Evolutionary conservation across 148 eudicot species (phyloP), one percentile per base, ranked within the genome.

Genomic region (Tetragonia tetragonoides): DNA sequence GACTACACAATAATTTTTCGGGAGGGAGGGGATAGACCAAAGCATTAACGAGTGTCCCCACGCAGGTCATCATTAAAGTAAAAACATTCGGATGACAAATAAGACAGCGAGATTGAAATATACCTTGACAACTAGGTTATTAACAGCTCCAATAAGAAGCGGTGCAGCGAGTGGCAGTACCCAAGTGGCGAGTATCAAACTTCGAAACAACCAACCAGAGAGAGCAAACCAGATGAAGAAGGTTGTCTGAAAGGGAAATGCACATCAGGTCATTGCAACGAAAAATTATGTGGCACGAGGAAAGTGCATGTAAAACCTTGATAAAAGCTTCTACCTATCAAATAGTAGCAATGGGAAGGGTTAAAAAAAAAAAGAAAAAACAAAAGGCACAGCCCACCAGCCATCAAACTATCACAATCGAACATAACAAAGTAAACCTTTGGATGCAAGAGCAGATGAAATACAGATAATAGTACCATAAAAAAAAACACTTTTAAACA

Each of bases 201-300:
- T 62, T 46, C 98, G 92, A 78, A 96, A 91, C 53, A 96, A 81
- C 98, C 99, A 96, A 77, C 99, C 98, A 66, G 99, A 96, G 63
- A 96, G 80, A 46, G 95, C 95, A 84, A 95, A 91, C 99, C 99
- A 96, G 59, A 96, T 61, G 77, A 96, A 90, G 86, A 93, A 90
- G 86, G 91, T 77, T 23, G 97, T 93, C 99, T 93, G 85, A 86
- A 83, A 81, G 40, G 47, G 68, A 78, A 28, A 81, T 39, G 51
- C 24, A 63, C 10, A 67, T 62, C 54, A 42, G 44, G 75, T 84
- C 42, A 86, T 70, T 18, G 12, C 5, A 23, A 61, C 61, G n/a
- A 60, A 20, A 67, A 56, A 6, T 44, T 21, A 6, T 6, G 40
- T 3, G 51, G 12, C 20, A 10, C 15, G n/a, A 49, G 15, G 28